Percentiles rank a stretch among this genome's conserved stretches.
Evolutionary conservation across 306 rosid genomes (phyloP).

Genomic region (Potentilla sterilis): DNA sequence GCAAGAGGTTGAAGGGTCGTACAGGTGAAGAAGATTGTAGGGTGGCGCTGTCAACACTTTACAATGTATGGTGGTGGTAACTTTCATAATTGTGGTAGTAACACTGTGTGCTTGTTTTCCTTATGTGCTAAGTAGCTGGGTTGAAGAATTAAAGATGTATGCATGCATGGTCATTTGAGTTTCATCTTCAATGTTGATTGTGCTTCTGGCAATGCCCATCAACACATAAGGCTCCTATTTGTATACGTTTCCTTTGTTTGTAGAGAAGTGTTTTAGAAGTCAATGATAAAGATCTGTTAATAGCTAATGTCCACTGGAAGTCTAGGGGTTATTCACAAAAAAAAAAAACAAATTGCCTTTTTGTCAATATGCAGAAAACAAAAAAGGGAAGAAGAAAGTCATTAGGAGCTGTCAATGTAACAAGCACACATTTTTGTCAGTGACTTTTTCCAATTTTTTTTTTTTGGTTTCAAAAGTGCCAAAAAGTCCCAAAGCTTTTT

Average conservation of each 20-base stretch:
- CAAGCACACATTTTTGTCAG: background rate
- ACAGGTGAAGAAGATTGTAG: conserved; percentile 93
- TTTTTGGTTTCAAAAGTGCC: no score
- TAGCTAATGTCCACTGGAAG: background rate
- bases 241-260: background rate
- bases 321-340: background rate
- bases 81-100: background rate
- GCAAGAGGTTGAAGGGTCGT: conserved; percentile 98
- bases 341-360: background rate
- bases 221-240: background rate
- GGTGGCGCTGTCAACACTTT: conserved; percentile 88
- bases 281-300: background rate
- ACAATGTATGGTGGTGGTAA: conserved; percentile 48
- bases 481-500: background rate
- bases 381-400: background rate
- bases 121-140: background rate
- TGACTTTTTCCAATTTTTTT: no score
- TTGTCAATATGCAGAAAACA: no score
- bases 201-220: background rate
- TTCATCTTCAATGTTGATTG: background rate
- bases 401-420: background rate
- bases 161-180: background rate
- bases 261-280: background rate
- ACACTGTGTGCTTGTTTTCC: background rate
- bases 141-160: background rate